Evolutionary conservation across 345 rosid genomes (phyloP).

Genomic region (Eucalyptus pauciflora): DNA sequence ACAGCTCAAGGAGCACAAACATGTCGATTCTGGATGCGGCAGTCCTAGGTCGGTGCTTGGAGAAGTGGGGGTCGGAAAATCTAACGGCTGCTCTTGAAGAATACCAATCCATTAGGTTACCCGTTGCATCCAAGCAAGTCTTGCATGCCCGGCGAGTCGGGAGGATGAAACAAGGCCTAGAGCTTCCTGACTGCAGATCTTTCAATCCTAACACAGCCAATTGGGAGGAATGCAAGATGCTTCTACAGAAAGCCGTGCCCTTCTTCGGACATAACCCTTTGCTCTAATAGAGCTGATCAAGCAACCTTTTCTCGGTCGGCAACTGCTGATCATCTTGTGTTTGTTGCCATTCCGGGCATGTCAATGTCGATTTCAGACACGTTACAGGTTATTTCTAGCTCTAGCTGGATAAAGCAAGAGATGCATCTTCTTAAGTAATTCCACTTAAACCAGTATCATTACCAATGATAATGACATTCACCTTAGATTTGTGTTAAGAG

Average conservation of each 20-base stretch:
- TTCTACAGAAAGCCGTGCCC: slow-evolving; percentile 43
- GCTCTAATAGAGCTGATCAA: background rate
- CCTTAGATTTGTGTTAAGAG: background rate
- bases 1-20: slow-evolving; percentile 68
- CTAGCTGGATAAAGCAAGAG: background rate
- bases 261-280: slow-evolving; percentile 32
- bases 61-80: slow-evolving; percentile 28
- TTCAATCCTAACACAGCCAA: slow-evolving; percentile 22
- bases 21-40: slow-evolving; percentile 66
- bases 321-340: background rate
- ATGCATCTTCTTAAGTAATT: background rate
- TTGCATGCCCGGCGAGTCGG: slow-evolving; percentile 43
- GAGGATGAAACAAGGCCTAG: slow-evolving; percentile 52
- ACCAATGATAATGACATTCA: too few species aligned
- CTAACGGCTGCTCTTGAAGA: slow-evolving; percentile 43
- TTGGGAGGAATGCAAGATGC: slow-evolving; percentile 21
- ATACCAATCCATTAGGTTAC: slow-evolving; percentile 48
- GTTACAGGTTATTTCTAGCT: background rate
- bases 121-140: slow-evolving; percentile 52
- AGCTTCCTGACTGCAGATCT: slow-evolving; percentile 13
- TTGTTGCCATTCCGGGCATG: background rate
- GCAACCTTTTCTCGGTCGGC: background rate
- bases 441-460: background rate
- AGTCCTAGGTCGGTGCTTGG: slow-evolving; percentile 56
- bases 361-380: background rate